Base-by-base conservation (phyloP, 1,284 basidiomycete genomes). In the Puccinia horiana region DNA sequence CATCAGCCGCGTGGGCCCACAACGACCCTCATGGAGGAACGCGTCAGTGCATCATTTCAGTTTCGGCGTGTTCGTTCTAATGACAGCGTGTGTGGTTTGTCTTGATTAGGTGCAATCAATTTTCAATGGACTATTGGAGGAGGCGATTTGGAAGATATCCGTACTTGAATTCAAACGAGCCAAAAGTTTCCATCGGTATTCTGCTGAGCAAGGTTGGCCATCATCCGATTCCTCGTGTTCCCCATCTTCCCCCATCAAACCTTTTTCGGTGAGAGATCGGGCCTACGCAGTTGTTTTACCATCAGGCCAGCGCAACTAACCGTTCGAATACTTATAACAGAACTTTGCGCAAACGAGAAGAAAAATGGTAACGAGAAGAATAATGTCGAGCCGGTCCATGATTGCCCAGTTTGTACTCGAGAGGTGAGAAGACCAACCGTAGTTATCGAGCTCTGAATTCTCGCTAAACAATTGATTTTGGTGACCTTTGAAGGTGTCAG, bases 141-240 rank as follows among this genome's bases (percentile, higher is more conserved):
- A 79, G 54, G 52, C 47, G 32, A 65, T 79, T 37, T 79, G 77
- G 77, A 79, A 79, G 65, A 56, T 67, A 35, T 63, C 47, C 14
- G 65, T 79, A 23, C 35, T 79, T 26, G 77, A 79, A 52, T 67
- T 49, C 65, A 79, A 79, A 32, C 77, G 77, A 47, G 77, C 77
- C 32, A 79, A 32, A 20, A 52, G 40, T 29, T 79, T 67, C 69
- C 42, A 35, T n/a, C 23, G 49, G 35, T 79, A 54, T 56, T 37
- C 49, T 42, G 49, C 44, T 23, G 44, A 79, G 49, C 77, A 79
- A 79, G 77, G 77, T 79, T 20, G 0, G 65, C 32, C 23, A 52
- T n/a, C n/a, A n/a, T n/a, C 29, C 47, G 42, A 69, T 44, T n/a
- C n/a, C n/a, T 20, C 40, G 40, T 37, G 23, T 11, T 37, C 18